Evolutionary conservation across 768 basidiomycete genomes (phyloP), one percentile per base, ranked within the genome.

Genomic region (Multifurca ochricompacta): DNA sequence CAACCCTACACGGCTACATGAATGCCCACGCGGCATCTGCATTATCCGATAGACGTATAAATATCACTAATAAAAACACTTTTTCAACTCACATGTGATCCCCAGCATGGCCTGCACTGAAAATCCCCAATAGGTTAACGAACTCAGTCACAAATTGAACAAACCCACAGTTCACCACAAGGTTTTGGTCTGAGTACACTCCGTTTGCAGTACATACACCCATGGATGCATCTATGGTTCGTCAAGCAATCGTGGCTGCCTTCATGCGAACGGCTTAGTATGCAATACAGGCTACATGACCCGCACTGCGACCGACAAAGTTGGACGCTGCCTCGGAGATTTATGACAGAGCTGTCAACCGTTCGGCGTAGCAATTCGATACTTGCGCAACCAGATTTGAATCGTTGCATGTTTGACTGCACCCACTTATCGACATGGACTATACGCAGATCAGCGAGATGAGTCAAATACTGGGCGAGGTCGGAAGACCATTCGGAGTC

Each of bases 1-100:
- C 82, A 84, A 8, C 63, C 61, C 45, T 76, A 68, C n/a, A 80
- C 83, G 41, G 83, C 83, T 1, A 82, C 59, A 67, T 84, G 76
- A 30, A 66, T 61, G 19, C 72, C 74, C 1, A 75, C 70, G 28
- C 72, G 66, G 56, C 82, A 84, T 51, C 83, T 55, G 4, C n/a
- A n/a, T 16, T 6, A n/a, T 9, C 14, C 13, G 6, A 9, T 8
- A n/a, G 6, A 10, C 16, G 11, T 1, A n/a, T 83, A 25, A 47
- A 40, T 6, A n/a, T 11, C 13, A 27, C 16, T 8, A 16, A 9
- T 7, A 16, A 23, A 31, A 2, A 5, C 19, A 6, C 21, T 18
- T 27, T 9, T 9, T 4, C 18, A 31, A 27, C 42, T 18, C 62
- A 81, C 82, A 80, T 72, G 57, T 83, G 81, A 16, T 67, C 68